Percentiles rank a stretch among this genome's conserved stretches.
phyloP scores from a whole-genome alignment of 2,329 filamentous ascomycete genomes.

The Zasmidium angulare region DNA sequence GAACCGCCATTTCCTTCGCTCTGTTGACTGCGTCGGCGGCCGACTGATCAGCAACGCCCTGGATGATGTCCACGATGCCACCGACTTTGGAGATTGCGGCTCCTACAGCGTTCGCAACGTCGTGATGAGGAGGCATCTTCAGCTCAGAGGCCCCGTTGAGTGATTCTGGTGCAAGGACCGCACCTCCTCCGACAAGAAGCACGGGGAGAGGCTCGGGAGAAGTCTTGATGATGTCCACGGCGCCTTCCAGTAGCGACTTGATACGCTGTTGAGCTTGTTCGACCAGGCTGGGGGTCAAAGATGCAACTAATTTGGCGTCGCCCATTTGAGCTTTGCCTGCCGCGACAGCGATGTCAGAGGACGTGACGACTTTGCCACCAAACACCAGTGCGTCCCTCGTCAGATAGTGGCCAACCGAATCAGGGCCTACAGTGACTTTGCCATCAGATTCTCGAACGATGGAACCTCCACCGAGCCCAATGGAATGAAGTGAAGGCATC shows the following conservation, averaged over 20 bases:
- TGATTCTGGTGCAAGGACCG: constrained; percentile 50
- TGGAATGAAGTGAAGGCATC: constrained; percentile 50
- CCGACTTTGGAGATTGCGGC: constrained; percentile 59
- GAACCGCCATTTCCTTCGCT: constrained; percentile 38
- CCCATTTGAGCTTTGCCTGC: constrained; percentile 29
- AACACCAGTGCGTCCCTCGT: constrained; percentile 52
- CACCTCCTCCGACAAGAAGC: constrained; percentile 59
- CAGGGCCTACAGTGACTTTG: constrained; percentile 53
- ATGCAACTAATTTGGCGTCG: constrained; percentile 21
- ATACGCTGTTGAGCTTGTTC: constrained; percentile 38
- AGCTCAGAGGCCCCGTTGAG: constrained; percentile 53
- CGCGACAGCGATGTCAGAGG: constrained; percentile 53
- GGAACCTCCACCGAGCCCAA: constrained; percentile 59
- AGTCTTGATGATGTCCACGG: constrained; percentile 59
- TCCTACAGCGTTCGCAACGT: constrained; percentile 61
- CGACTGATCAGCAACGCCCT: constrained; percentile 43
- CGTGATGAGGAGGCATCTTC: constrained; percentile 53
- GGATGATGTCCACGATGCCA: constrained; percentile 55
- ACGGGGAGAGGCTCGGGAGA: constrained; percentile 54
- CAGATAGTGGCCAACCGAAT: constrained; percentile 56
- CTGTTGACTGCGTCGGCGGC: constrained; percentile 41
- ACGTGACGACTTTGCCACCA: constrained; percentile 54
- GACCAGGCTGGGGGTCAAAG: constrained; percentile 19
- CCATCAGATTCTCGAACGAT: constrained; percentile 37
- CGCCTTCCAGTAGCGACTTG: constrained; percentile 50